Conservation (phyloP, 2,329 filamentous ascomycete genomes). For the Verticillium klebahnii region DNA sequence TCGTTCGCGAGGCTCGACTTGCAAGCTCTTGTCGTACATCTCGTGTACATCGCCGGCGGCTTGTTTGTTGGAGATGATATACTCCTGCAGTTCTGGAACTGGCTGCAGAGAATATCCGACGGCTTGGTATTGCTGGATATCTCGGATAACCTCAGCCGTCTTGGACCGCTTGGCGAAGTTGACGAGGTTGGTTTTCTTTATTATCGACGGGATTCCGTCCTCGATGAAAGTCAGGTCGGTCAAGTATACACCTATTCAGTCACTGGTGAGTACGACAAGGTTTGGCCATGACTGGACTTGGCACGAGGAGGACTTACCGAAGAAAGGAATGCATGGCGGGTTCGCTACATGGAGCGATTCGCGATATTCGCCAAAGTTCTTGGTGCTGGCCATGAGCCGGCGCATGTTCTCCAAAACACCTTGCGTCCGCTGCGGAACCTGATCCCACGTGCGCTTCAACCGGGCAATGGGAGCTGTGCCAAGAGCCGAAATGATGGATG, state of each 20-base stretch:
- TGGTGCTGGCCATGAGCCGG: conserved; percentile 91
- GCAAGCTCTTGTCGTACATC: conserved; percentile 97
- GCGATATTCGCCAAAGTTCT: conserved; percentile 96
- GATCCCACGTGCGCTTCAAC: conserved; percentile 88
- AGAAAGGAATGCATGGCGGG: conserved; percentile 96
- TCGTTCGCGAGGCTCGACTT: conserved; percentile 88
- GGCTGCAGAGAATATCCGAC: conserved; percentile 90
- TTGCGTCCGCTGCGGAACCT: conserved; percentile 82
- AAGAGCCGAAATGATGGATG: conserved; percentile 93
- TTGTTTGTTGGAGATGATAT: conserved; percentile 95
- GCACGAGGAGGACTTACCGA: conserved; percentile 57
- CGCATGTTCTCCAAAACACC: conserved; percentile 84
- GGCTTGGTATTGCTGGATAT: conserved; percentile 98
- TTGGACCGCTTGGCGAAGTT: conserved; percentile 98
- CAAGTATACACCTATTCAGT: conserved; percentile 73
- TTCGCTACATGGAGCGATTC: conserved; percentile 90
- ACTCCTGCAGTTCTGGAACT: conserved; percentile 90
- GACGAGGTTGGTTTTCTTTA: conserved; percentile 94
- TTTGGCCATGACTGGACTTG: not conserved
- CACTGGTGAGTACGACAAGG: not conserved
- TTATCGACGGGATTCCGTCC: conserved; percentile 92
- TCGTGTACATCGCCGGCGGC: conserved; percentile 93
- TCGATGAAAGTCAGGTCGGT: conserved; percentile 98
- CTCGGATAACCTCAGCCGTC: conserved; percentile 95
- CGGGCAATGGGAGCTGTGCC: conserved; percentile 93